Percentiles rank a stretch among this genome's conserved stretches.
These are phyloP conservation scores for Salix koriyanagi DNA, from an alignment of 345 rosid species.

Conservation along the genomic window DNA sequence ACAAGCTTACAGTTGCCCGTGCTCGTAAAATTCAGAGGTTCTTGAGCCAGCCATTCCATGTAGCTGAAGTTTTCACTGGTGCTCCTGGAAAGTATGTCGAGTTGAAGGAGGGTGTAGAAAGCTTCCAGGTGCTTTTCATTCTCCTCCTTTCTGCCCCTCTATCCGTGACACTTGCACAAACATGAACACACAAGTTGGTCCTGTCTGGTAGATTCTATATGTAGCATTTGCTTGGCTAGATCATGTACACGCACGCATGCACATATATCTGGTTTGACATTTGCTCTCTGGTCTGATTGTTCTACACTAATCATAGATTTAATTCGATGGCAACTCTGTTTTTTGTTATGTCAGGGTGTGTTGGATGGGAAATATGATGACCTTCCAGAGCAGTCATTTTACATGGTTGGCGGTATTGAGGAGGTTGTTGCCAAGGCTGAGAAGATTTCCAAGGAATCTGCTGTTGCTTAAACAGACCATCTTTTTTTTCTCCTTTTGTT, in stretches of 20 bases:
- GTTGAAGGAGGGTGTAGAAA: conserved; percentile 76
- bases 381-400: conserved; percentile 75
- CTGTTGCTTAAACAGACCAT: conserved; percentile 35
- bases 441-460: conserved; percentile 68
- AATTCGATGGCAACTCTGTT: not conserved
- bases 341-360: conserved; percentile 49
- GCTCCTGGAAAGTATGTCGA: conserved; percentile 97
- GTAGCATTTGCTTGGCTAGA: not conserved
- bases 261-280: not conserved
- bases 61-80: conserved; percentile 98
- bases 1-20: conserved; percentile 91
- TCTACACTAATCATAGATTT: not conserved
- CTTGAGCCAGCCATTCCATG: conserved; percentile 99
- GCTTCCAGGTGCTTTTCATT: conserved; percentile 75
- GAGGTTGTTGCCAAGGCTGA: conserved; percentile 84
- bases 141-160: not conserved
- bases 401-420: conserved; percentile 85
- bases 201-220: not conserved
- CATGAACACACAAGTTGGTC: not conserved
- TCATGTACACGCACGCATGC: too few relatives aligned
- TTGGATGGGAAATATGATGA: conserved; percentile 85
- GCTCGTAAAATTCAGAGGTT: conserved; percentile 96
- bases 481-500: conserved; percentile 2
- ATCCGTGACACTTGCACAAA: not conserved
- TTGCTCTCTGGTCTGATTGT: not conserved